Evolutionary conservation across 2,329 filamentous ascomycete genomes (phyloP).

Genomic region (Endothia cerciana): DNA sequence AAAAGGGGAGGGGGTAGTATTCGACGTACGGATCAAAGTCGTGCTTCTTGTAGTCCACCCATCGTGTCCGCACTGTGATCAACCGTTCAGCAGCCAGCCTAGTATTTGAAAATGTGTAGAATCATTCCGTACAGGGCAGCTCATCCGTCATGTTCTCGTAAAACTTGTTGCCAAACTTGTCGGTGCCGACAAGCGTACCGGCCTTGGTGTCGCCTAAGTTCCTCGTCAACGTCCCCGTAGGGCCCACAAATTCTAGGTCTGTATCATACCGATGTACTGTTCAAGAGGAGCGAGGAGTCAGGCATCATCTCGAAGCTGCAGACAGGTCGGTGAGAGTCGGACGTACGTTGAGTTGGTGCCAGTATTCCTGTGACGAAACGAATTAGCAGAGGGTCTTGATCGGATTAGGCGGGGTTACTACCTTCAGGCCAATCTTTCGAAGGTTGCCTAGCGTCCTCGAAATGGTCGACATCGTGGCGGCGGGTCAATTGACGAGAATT

Average conservation of each 20-base stretch:
- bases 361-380: constrained; percentile 70
- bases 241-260: neutral
- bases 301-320: constrained; percentile 24
- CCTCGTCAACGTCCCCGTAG: constrained; percentile 10
- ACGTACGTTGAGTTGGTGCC: constrained; percentile 90
- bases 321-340: constrained; percentile 33
- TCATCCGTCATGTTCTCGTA: constrained; percentile 96
- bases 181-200: constrained; percentile 80
- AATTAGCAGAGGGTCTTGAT: constrained; percentile 41
- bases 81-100: neutral
- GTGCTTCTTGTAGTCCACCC: constrained; percentile 93
- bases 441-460: constrained; percentile 84
- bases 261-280: constrained; percentile 59
- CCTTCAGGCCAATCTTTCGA: constrained; percentile 87
- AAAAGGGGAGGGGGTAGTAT: constrained; percentile 28
- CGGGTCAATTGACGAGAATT: constrained; percentile 38
- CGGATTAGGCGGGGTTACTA: constrained; percentile 43
- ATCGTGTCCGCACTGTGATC: constrained; percentile 81
- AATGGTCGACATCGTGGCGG: constrained; percentile 82
- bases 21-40: constrained; percentile 74
- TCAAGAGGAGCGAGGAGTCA: constrained; percentile 29
- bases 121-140: constrained; percentile 72
- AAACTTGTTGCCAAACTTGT: constrained; percentile 96
- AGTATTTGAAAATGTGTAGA: neutral
- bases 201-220: constrained; percentile 92